Evolutionary conservation across 202 grass and related monocot genomes (phyloP), one percentile per base, ranked within the genome.

Genomic region (Tripidium arundinaceum): DNA sequence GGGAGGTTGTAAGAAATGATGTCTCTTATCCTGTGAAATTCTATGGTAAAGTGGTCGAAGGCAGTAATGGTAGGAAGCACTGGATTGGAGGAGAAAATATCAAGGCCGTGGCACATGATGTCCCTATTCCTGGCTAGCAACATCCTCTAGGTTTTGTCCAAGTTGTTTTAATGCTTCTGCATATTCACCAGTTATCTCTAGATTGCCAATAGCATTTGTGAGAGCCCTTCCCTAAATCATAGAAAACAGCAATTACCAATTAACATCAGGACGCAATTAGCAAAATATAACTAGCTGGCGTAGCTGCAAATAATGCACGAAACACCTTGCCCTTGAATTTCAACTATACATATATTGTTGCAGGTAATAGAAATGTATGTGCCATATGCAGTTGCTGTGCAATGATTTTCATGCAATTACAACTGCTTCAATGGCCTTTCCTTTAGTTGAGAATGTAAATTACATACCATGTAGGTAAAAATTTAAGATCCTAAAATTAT

Each of bases 51-150:
- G 92, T 99, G 33, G 88, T 96, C 42, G 72, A 91, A 86, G 92
- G 88, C 63, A 96, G 90, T 63, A 90, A 99, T 78, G 92, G 88
- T 64, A 91, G 90, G 80, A 99, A 87, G 62, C 90, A 99, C 49
- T 99, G 96, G 92, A 91, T 99, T 85, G 96, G 96, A 76, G 96
- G 96, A 83, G 96, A 99, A 76, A 93, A 93, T 86, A 99, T 96
- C 59, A 91, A 91, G 83, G 96, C 85, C 57, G 70, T 91, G 74
- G 92, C 92, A 4, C 85, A 96, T 79, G 92, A 99, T 81, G 82
- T 99, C 49, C 96, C 96, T 79, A 99, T 99, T 83, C 96, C 96
- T 27, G 92, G 82, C 39, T 88, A 59, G 90, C 83, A 83, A 99
- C 86, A 88, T 85, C 88, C 84, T 99, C 96, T 79, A 99, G 90